Conservation (phyloP, 495 filamentous ascomycete genomes). For the Penicillium herquei region DNA sequence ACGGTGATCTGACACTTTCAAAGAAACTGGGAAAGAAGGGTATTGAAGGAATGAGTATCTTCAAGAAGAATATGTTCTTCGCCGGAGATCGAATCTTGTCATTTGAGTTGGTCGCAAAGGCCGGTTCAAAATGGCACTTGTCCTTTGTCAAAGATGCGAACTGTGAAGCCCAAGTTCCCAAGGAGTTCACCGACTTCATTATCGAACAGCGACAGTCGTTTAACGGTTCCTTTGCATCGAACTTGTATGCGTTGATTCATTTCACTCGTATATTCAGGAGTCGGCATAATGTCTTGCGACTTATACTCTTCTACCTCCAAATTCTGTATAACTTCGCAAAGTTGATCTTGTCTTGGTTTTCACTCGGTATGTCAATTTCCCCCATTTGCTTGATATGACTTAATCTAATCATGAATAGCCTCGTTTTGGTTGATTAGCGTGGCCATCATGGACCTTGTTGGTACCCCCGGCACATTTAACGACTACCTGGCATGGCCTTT, state of each 20-base stretch:
- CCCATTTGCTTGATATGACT: constrained; percentile 37
- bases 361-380: constrained; percentile 58
- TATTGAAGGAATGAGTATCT: constrained; percentile 99
- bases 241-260: constrained; percentile 90
- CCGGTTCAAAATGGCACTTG: constrained; percentile 95
- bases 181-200: constrained; percentile 83
- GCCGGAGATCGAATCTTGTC: constrained; percentile 99
- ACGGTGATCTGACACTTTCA: constrained; percentile 94
- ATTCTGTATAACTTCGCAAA: constrained; percentile 85
- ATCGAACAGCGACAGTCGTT: constrained; percentile 87
- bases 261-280: constrained; percentile 91
- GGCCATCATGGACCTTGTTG: constrained; percentile 90
- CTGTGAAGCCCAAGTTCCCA: constrained; percentile 96
- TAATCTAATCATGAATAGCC: constrained; percentile 31
- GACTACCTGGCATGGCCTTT: constrained; percentile 57
- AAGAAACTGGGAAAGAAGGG: constrained; percentile 93
- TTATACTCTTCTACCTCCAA: constrained; percentile 92
- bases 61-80: constrained; percentile 99
- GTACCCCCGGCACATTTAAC: constrained; percentile 51
- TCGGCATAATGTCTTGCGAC: constrained; percentile 83
- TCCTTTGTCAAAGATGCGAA: constrained; percentile 97
- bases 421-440: constrained; percentile 90
- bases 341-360: constrained; percentile 84
- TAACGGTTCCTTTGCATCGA: constrained; percentile 90
- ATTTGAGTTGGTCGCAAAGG: constrained; percentile 97